These are phyloP conservation scores for Pseudogymnoascus sp. DNA, from an alignment of 2,329 filamentous ascomycete genomes.

Conservation along the genomic window DNA sequence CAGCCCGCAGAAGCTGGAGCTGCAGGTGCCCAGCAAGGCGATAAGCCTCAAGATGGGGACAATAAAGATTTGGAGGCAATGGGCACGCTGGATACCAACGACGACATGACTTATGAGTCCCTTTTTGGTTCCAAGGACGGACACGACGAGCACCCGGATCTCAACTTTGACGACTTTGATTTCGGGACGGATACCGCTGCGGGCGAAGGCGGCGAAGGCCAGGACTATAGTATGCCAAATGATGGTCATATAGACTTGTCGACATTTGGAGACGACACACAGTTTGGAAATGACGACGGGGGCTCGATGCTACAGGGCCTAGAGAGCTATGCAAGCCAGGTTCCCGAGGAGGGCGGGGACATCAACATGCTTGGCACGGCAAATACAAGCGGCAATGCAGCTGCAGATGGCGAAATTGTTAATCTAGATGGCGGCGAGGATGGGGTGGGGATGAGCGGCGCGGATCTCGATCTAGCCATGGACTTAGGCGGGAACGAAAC, in stretches of 20 bases:
- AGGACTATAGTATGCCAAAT: conserved; percentile 17
- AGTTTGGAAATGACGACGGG: conserved; percentile 21
- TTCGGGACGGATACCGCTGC: conserved; percentile 19
- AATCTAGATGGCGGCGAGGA: conserved; percentile 15
- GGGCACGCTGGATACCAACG: conserved; percentile 16
- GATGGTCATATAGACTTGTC: conserved; percentile 25
- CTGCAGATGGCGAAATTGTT: conserved; percentile 14
- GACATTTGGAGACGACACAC: conserved; percentile 22
- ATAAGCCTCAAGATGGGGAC: not conserved
- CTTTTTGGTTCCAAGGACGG: conserved; percentile 22
- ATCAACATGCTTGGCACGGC: conserved; percentile 19
- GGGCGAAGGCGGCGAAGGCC: conserved; percentile 15
- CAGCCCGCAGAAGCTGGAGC: not conserved
- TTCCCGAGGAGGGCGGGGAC: conserved; percentile 16
- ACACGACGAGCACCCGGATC: conserved; percentile 15
- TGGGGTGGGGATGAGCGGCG: conserved; percentile 16
- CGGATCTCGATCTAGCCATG: conserved; percentile 46
- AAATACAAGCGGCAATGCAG: conserved; percentile 13
- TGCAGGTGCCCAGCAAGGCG: not conserved
- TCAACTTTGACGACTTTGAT: conserved; percentile 26
- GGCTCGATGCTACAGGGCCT: conserved; percentile 34
- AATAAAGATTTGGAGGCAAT: conserved; percentile 5
- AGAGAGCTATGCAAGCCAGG: conserved; percentile 33
- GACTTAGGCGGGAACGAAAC: conserved; percentile 30
- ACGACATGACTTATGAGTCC: conserved; percentile 24